phyloP scores from a whole-genome alignment of 2,329 filamentous ascomycete species.

The Penicillium sp. region DNA sequence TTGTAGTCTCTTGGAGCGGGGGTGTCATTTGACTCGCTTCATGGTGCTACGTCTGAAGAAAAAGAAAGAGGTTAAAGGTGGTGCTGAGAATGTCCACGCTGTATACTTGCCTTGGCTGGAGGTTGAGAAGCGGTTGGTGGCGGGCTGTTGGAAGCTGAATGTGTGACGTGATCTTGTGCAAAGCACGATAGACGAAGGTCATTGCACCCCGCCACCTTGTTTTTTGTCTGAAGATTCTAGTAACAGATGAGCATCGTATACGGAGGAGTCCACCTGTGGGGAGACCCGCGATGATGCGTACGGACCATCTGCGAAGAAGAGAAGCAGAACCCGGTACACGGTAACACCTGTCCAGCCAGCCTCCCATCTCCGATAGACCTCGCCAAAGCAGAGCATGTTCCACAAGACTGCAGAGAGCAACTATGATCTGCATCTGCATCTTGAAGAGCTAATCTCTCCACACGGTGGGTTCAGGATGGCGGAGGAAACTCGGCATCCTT shows the following conservation, averaged over 20 bases:
- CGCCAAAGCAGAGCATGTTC: no score
- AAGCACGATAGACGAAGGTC: neutral
- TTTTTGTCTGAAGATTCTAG: no score
- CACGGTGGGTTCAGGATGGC: neutral
- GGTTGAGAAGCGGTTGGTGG: neutral
- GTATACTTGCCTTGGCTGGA: no score
- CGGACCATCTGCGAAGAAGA: constrained; percentile 1
- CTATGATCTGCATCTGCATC: neutral
- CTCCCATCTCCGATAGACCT: neutral
- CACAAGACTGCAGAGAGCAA: constrained; percentile 1
- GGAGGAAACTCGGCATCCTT: neutral
- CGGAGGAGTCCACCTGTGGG: neutral
- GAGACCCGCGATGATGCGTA: neutral
- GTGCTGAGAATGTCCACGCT: no score
- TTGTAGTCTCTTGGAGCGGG: no score
- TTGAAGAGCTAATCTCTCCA: neutral
- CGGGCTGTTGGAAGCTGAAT: neutral
- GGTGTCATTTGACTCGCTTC: no score
- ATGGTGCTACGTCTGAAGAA: neutral
- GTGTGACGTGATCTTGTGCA: constrained; percentile 4
- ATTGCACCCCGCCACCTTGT: neutral
- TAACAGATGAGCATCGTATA: neutral
- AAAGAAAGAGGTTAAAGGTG: no score
- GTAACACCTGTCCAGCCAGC: neutral
- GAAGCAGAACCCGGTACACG: constrained; percentile 3